Evolutionary conservation across 139 green algal genomes (phyloP), one percentile per base, ranked within the genome.

Genomic region (Chlamydomonas incerta): DNA sequence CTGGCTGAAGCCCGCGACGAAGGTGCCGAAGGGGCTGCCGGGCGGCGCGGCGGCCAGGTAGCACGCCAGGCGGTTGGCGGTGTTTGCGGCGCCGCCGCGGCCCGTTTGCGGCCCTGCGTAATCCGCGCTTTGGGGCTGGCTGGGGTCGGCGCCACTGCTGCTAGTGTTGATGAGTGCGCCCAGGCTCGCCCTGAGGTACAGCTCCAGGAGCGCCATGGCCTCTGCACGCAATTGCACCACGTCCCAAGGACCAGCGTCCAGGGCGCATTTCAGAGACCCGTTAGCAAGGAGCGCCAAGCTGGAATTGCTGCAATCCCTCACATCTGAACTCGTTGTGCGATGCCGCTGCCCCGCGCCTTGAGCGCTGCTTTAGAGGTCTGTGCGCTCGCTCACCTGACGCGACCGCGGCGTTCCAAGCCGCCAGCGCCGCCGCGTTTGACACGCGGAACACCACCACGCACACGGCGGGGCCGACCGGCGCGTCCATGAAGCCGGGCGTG

Each of bases 151-250:
- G 63, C 66, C 41, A 63, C 20, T 29, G 55, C 10, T 26, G 55
- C 55, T 63, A 10, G 55, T 26, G 55, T 23, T 26, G 10, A 26
- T 63, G 55, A 29, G 55, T 2, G 70, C 37, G 8, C 70, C 70
- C 70, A 75, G 23, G 70, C 41, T 60, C 41, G 70, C 70, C 10
- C 70, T 41, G 3, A 75, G 70, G 70, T 75, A 75, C 24, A 75
- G 70, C 70, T 75, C 70, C 41, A 75, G 70, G 20, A 75, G 70
- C 8, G 70, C 70, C 70, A 75, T 75, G 37, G 70, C 58, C 70
- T 75, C 70, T 21, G 41, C n/a, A n/a, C n/a, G n/a, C n/a, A n/a
- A n/a, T n/a, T n/a, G n/a, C n/a, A n/a, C n/a, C n/a, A n/a, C n/a
- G n/a, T n/a, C n/a, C n/a, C n/a, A n/a, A n/a, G n/a, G n/a, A n/a